phyloP scores from a whole-genome alignment of 495 filamentous ascomycete species.

The Trichoderma erinaceum region DNA sequence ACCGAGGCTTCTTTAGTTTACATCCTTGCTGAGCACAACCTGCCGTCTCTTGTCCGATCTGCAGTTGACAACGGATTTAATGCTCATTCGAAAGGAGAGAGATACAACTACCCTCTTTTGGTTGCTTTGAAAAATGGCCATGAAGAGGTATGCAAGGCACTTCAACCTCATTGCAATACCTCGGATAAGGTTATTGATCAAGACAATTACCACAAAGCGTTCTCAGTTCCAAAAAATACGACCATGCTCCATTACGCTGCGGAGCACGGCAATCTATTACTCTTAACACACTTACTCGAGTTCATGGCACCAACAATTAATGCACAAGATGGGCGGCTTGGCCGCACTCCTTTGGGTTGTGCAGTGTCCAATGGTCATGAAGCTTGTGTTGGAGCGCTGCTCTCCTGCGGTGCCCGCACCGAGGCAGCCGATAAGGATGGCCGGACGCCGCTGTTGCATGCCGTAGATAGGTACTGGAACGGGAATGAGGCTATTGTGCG shows the following conservation, averaged over 20 bases:
- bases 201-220: not conserved
- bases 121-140: not conserved
- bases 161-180: not conserved
- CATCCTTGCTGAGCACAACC: not conserved
- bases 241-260: not conserved
- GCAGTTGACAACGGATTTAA: not conserved
- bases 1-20: not conserved
- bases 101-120: not conserved
- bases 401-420: not conserved
- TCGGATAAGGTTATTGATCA: not conserved
- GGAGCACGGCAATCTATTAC: not conserved
- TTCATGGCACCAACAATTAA: not conserved
- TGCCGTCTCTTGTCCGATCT: not conserved
- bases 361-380: not conserved
- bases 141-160: not conserved
- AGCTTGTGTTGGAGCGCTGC: not conserved
- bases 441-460: not conserved
- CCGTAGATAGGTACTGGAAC: not conserved
- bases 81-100: not conserved
- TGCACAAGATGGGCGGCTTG: not conserved
- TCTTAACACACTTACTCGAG: not conserved
- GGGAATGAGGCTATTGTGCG: not conserved
- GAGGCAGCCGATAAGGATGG: not conserved
- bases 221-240: not conserved
- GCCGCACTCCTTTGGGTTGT: not conserved